Conservation (phyloP, 192 early-diverging fungal genomes). For the Backusella australiensis region DNA sequence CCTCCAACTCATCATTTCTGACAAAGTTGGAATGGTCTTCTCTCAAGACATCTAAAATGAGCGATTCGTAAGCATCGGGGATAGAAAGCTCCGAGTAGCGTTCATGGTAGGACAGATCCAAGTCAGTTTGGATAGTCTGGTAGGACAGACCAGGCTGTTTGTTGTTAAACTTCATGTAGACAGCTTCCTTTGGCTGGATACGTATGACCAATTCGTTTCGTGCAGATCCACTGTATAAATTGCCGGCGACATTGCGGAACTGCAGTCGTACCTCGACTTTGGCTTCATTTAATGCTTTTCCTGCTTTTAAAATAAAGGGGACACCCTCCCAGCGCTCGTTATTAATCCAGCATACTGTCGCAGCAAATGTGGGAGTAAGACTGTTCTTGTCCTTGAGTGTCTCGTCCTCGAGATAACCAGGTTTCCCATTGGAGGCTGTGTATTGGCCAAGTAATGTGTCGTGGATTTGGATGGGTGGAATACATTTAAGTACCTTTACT, state of each 20-base stretch:
- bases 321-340: conserved; percentile 96
- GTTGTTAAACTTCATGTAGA: conserved; percentile 97
- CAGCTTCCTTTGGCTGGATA: conserved; percentile 92
- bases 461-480: conserved; percentile 71
- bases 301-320: conserved; percentile 84
- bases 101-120: conserved; percentile 89
- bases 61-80: conserved; percentile 95
- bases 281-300: conserved; percentile 88
- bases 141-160: conserved; percentile 90
- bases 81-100: conserved; percentile 88
- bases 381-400: conserved; percentile 74
- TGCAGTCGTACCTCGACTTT: conserved; percentile 97
- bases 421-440: conserved; percentile 74
- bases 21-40: conserved; percentile 98
- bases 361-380: conserved; percentile 89
- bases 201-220: conserved; percentile 96
- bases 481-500: conserved; percentile 76
- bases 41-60: conserved; percentile 88
- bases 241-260: conserved; percentile 89
- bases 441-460: conserved; percentile 94
- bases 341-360: conserved; percentile 82
- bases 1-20: conserved; percentile 87
- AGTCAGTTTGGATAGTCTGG: conserved; percentile 83
- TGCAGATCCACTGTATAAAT: conserved; percentile 70
- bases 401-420: conserved; percentile 91